Evolutionary conservation across 805 yeast genomes (phyloP).

Genomic region (Wickerhamiella kurtzmanii): DNA sequence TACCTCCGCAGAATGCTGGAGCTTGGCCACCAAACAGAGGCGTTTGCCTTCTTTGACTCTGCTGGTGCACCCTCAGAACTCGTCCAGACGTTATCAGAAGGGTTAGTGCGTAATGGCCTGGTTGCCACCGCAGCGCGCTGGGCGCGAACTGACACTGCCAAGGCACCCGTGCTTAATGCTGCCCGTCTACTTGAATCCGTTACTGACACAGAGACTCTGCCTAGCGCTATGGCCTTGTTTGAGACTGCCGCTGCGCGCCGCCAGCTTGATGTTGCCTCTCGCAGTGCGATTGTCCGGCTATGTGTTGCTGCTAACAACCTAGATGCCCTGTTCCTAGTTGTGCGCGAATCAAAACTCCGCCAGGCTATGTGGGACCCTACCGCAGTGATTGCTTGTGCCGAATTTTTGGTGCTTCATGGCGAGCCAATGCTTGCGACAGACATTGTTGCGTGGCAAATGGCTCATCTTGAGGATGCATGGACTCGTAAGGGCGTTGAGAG

Average conservation of each 20-base stretch:
- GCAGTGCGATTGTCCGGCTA: conserved; percentile 18
- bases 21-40: not conserved
- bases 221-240: conserved; percentile 14
- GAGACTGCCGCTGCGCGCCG: conserved; percentile 17
- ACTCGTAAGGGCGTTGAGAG: conserved; percentile 5
- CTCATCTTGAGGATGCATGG: conserved; percentile 7
- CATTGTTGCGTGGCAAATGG: conserved; percentile 20
- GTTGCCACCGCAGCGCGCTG: conserved; percentile 13
- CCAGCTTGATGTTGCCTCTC: conserved; percentile 13
- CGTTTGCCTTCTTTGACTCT: not conserved
- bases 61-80: conserved; percentile 10
- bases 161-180: not conserved
- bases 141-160: conserved; percentile 2
- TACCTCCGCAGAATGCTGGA: not conserved
- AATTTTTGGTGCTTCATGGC: conserved; percentile 3
- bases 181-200: not conserved
- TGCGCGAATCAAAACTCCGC: conserved; percentile 22
- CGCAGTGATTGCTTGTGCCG: conserved; percentile 17
- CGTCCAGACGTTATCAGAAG: conserved; percentile 8
- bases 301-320: conserved; percentile 13
- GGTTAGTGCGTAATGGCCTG: conserved; percentile 9
- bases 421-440: conserved; percentile 22
- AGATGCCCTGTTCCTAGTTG: conserved; percentile 18
- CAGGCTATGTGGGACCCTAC: conserved; percentile 23
- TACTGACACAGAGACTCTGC: conserved; percentile 1